Conservation (phyloP, 805 yeast species). For the Candida pini region DNA sequence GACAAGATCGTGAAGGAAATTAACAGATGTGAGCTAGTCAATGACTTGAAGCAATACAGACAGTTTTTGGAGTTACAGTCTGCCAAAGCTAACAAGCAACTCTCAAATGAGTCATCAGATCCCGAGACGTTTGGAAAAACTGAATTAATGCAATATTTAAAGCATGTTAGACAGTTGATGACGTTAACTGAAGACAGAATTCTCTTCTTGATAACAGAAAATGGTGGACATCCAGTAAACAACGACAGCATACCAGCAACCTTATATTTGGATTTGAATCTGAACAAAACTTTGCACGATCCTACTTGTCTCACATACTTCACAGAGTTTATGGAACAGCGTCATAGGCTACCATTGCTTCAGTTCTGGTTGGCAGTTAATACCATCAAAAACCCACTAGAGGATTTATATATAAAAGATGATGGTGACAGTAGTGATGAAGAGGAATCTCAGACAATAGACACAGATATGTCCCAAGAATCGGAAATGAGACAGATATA, state of each 20-base stretch:
- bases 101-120: constrained; percentile 19
- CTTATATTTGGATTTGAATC: constrained; percentile 22
- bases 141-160: neutral
- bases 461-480: constrained; percentile 33
- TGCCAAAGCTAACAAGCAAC: constrained; percentile 34
- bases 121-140: neutral
- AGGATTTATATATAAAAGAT: constrained; percentile 32
- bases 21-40: constrained; percentile 27
- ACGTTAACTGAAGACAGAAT: neutral
- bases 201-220: neutral
- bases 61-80: constrained; percentile 44
- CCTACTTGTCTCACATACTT: constrained; percentile 44
- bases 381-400: constrained; percentile 66
- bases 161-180: neutral
- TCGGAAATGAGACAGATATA: constrained; percentile 52
- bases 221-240: neutral
- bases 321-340: constrained; percentile 50
- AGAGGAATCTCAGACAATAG: constrained; percentile 9
- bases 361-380: constrained; percentile 68
- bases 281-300: constrained; percentile 42
- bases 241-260: constrained; percentile 19
- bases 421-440: constrained; percentile 25
- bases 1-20: constrained; percentile 36
- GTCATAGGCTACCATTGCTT: constrained; percentile 39
- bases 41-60: constrained; percentile 44